phyloP scores from a whole-genome alignment of 345 rosid genomes.

The Citrus sp. region DNA sequence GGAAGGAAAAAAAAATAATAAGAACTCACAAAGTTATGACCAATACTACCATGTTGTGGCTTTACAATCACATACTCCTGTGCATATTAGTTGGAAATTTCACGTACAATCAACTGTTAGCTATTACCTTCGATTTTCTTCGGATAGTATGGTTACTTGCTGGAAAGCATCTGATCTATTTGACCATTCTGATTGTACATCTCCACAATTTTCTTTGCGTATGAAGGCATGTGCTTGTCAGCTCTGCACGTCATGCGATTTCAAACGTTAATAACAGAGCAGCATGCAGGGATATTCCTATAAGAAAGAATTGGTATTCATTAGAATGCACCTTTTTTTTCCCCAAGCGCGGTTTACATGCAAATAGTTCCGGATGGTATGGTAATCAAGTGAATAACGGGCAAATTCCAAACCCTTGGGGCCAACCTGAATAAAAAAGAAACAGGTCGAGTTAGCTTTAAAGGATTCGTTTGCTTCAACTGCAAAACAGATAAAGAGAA shows the following conservation, averaged over 20 bases:
- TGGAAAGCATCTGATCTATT: constrained; percentile 66
- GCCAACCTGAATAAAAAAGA: constrained; percentile 56
- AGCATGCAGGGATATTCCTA: neutral
- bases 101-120: too few species aligned
- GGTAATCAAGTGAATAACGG: constrained; percentile 91
- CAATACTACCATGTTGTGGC: too few species aligned
- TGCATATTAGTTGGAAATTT: too few species aligned
- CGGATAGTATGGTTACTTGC: constrained; percentile 25
- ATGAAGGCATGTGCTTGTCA: constrained; percentile 69
- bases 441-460: neutral
- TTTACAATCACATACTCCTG: too few species aligned
- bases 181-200: constrained; percentile 75
- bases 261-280: neutral
- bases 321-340: constrained; percentile 56
- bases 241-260: constrained; percentile 50
- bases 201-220: constrained; percentile 75
- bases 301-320: neutral
- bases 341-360: constrained; percentile 80
- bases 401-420: constrained; percentile 98
- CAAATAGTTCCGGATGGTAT: constrained; percentile 89
- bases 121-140: too few species aligned
- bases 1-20: too few species aligned
- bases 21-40: too few species aligned
- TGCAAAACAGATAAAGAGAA: neutral
- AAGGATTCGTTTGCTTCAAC: neutral